Percentiles rank a stretch among this genome's conserved stretches.
phyloP scores from a whole-genome alignment of 805 yeast genomes.

The Cyberlindnera euphorbiae region DNA sequence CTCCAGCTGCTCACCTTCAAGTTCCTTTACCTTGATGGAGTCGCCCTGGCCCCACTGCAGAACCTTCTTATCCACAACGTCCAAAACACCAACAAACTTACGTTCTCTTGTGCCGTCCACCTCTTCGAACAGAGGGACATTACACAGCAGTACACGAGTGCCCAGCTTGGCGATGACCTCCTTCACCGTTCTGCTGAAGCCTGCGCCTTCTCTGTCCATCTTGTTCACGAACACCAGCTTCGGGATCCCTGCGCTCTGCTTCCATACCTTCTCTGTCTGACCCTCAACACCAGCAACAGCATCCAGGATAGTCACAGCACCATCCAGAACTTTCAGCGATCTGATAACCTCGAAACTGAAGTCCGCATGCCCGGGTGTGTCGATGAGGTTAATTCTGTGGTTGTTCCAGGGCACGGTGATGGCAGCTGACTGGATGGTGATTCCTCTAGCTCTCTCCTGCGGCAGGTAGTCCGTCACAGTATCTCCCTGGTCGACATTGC shows the following conservation, averaged over 20 bases:
- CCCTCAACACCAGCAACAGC: slow-evolving; percentile 98
- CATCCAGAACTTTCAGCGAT: slow-evolving; percentile 86
- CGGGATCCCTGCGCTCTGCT: slow-evolving; percentile 77
- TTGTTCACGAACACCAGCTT: slow-evolving; percentile 79
- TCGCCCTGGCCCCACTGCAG: slow-evolving; percentile 47
- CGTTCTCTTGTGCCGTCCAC: slow-evolving; percentile 31
- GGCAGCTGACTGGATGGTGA: slow-evolving; percentile 95
- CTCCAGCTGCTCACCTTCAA: slow-evolving; percentile 36
- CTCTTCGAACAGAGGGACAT: slow-evolving; percentile 64
- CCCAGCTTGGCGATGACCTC: slow-evolving; percentile 74
- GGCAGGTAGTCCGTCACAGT: slow-evolving; percentile 91
- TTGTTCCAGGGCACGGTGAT: slow-evolving; percentile 83
- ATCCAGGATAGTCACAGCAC: slow-evolving; percentile 88
- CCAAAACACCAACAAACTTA: slow-evolving; percentile 66
- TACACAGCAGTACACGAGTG: slow-evolving; percentile 70
- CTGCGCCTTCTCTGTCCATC: slow-evolving; percentile 97
- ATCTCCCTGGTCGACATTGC: slow-evolving; percentile 95
- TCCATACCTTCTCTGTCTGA: slow-evolving; percentile 97
- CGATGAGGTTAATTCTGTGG: slow-evolving; percentile 78
- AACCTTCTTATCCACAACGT: slow-evolving; percentile 59
- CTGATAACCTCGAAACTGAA: slow-evolving; percentile 92
- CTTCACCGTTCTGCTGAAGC: slow-evolving; percentile 82
- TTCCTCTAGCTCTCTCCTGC: slow-evolving; percentile 88
- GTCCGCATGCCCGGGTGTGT: slow-evolving; percentile 98
- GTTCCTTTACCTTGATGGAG: slow-evolving; percentile 42